Evolutionary conservation across 805 yeast species (phyloP), one percentile per base, ranked within the genome.

Genomic region (Metschnikowia anglica): DNA sequence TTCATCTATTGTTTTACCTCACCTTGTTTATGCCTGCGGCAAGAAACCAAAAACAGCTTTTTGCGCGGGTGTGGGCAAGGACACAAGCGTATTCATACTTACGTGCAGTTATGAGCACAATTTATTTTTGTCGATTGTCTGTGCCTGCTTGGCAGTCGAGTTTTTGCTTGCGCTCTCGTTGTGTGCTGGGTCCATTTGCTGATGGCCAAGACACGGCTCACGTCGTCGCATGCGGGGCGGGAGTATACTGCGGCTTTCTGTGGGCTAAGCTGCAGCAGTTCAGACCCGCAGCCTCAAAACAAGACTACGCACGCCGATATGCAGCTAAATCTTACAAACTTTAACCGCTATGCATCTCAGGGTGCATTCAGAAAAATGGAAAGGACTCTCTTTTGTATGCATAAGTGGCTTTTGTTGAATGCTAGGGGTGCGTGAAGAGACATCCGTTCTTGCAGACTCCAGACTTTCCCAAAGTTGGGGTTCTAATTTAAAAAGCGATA

Each of bases 391-490:
- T 18, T 25, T 31, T 25, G 31, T 29, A 33, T 35, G 44, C 44
- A 36, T 32, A n/a, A 26, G 25, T 18, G 20, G 33, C 20, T 36
- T 41, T 31, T 20, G 19, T 24, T 20, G 29, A 25, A 21, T 21
- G 44, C 36, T 41, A 41, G 44, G 44, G 44, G 40, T 36, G 44
- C 44, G 40, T 41, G 18, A 31, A 16, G 44, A 41, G 40, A 37
- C 39, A 20, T 37, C 35, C 16, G 34, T 23, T 20, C 40, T 25
- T 36, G 37, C 40, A 36, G 27, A 18, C 6, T 21, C 28, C 33
- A 17, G 32, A 13, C 5, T 15, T 29, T 40, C 26, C 29, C 38
- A 39, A 28, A 34, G 30, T 29, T 16, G 30, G 30, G 39, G 35
- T 15, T 19, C 18, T 28, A 20, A 25, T 34, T 40, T 40, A 40